Evolutionary conservation across 2,329 filamentous ascomycete species (phyloP).

Genomic region (Ophiostoma piceae): DNA sequence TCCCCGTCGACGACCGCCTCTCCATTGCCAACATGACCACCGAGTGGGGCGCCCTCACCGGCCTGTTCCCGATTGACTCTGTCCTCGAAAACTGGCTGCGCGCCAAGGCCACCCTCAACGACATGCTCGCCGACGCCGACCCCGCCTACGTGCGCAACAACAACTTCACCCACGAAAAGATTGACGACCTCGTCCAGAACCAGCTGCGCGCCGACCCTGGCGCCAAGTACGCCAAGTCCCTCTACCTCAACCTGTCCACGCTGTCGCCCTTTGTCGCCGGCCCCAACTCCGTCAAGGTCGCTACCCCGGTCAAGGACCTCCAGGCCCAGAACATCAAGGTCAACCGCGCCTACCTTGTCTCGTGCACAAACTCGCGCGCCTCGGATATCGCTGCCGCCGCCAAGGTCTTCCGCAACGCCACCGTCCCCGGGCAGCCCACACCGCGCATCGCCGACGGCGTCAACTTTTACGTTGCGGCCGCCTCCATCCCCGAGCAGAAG

Average conservation of each 20-base stretch:
- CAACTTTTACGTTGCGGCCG: slow-evolving; percentile 84
- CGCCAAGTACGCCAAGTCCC: slow-evolving; percentile 74
- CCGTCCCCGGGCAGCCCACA: slow-evolving; percentile 58
- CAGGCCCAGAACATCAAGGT: slow-evolving; percentile 68
- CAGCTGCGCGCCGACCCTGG: slow-evolving; percentile 65
- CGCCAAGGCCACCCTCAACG: slow-evolving; percentile 66
- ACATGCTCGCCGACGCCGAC: slow-evolving; percentile 45
- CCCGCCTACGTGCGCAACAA: slow-evolving; percentile 39
- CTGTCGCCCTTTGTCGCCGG: slow-evolving; percentile 80
- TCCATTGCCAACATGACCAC: slow-evolving; percentile 73
- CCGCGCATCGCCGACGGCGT: slow-evolving; percentile 71
- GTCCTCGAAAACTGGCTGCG: slow-evolving; percentile 69
- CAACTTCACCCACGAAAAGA: slow-evolving; percentile 64
- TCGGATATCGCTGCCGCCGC: slow-evolving; percentile 80
- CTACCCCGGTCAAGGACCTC: slow-evolving; percentile 70
- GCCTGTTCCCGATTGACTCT: slow-evolving; percentile 74
- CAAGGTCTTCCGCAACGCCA: slow-evolving; percentile 75
- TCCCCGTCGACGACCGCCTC: slow-evolving; percentile 64
- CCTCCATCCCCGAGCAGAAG: slow-evolving; percentile 70
- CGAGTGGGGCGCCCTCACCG: slow-evolving; percentile 64
- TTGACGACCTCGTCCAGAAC: slow-evolving; percentile 67
- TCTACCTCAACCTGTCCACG: slow-evolving; percentile 79
- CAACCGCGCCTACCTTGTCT: slow-evolving; percentile 80
- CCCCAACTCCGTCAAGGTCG: slow-evolving; percentile 85
- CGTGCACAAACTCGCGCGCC: slow-evolving; percentile 79